Evolutionary conservation across 1,284 basidiomycete species (phyloP).

Genomic region (Chiua sp.): DNA sequence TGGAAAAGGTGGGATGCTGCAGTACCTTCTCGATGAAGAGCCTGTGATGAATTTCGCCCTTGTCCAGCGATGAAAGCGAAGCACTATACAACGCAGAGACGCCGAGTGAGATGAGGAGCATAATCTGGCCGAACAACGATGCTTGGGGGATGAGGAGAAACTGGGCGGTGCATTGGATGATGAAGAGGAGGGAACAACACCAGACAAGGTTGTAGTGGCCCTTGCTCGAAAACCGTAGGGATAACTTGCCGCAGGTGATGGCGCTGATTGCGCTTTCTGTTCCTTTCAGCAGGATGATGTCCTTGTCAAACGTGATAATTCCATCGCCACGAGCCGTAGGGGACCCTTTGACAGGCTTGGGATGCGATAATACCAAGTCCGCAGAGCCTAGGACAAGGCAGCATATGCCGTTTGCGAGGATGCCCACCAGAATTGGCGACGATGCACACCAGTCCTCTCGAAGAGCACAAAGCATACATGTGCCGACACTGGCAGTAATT

Average conservation of each 20-base stretch:
- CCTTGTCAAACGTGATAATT: conserved; percentile 18
- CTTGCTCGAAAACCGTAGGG: conserved; percentile 26
- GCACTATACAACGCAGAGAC: conserved; percentile 31
- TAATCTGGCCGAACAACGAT: conserved; percentile 32
- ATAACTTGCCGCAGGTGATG: conserved; percentile 34
- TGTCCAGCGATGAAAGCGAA: conserved; percentile 26
- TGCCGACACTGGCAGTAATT: conserved; percentile 25
- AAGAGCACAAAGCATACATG: conserved; percentile 17
- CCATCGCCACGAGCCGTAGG: conserved; percentile 33
- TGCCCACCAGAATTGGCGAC: conserved; percentile 34
- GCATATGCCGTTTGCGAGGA: conserved; percentile 33
- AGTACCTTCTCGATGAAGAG: conserved; percentile 18
- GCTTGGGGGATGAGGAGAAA: conserved; percentile 34
- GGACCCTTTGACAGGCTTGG: conserved; percentile 26
- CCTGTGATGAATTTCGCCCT: conserved; percentile 22
- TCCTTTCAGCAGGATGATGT: conserved; percentile 28
- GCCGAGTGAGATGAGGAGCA: conserved; percentile 32
- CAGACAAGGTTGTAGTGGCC: conserved; percentile 20
- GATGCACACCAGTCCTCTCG: conserved; percentile 32
- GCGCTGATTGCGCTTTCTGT: conserved; percentile 33
- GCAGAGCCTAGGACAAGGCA: conserved; percentile 33
- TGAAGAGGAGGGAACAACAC: conserved; percentile 28
- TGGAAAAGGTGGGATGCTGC: conserved; percentile 9
- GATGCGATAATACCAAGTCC: conserved; percentile 24
- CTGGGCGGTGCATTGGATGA: conserved; percentile 28